Evolutionary conservation across 768 basidiomycete species (phyloP), one percentile per base, ranked within the genome.

Genomic region (Ephemerocybe angulata): DNA sequence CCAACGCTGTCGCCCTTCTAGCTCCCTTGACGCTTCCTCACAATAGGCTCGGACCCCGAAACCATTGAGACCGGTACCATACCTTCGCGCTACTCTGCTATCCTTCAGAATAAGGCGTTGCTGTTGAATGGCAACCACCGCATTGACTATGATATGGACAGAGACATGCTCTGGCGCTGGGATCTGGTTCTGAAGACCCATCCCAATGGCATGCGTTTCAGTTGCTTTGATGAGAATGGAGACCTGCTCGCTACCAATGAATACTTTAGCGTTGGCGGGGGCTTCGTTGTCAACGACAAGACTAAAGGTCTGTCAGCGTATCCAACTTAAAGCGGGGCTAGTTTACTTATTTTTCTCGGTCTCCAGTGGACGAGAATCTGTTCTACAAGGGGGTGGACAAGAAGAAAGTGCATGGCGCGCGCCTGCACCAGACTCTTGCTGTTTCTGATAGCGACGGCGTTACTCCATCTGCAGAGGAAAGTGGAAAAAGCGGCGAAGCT

Each of bases 331-430:
- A 41, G 12, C 29, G 15, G 8, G 31, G 12, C 12, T 53, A 17
- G 28, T 41, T 22, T 43, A 46, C 5, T 52, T 48, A 25, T 17
- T 49, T 24, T 40, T 41, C 54, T 55, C 3, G 48, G 15, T 19
- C 15, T 37, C 1, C 53, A 89, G 91, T 86, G 52, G 93, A 93
- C 61, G 95, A 98, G 72, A 98, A 98, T 65, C 66, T 97, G 58
- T 98, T 91, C 67, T 98, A 97, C 78, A 93, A 92, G 69, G 85
- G 90, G 17, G 89, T 95, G 25, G 84, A 94, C 69, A 93, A 95
- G 70, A 75, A 76, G 51, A 76, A 73, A 10, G 93, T 94, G 3
- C 90, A 93, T 55, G 84, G 83, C 15, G 87, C 93, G 30, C 81
- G 95, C 33, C 73, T 91, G 41, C 83, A 89, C 61, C 88, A 90